Base-by-base conservation (phyloP, 352 stramenopile species). In the Saprolegnia parasitica region DNA sequence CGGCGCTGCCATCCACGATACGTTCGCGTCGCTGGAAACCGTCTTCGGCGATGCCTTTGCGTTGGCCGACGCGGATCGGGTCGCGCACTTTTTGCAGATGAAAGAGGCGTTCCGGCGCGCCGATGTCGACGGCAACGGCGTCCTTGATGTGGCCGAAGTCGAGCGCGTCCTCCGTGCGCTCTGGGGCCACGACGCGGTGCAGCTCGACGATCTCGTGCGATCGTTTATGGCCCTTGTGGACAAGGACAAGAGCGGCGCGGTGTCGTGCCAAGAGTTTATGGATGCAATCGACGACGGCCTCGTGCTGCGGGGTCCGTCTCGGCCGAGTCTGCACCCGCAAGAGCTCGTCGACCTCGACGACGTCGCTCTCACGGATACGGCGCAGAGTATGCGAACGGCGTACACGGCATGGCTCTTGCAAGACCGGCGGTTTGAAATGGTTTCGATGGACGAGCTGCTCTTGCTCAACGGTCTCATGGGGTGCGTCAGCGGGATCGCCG, bases 21-120 rank as follows among this genome's bases (percentile, higher is more conserved):
- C 81, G 1, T 93, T 93, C 62, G 72, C 82, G 29, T 91, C 86
- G 20, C 67, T 93, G 37, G 71, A 88, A 39, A 79, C 82, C 66
- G 74, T 93, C 5, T 93, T 93, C 54, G 76, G 84, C 26, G 82
- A 91, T 9, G 77, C 76, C 1, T 93, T 93, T 58, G 61, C 84
- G 54, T 93, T 90, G 67, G 81, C 86, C 0, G 81, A 93, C 35
- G 78, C 82, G 21, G 86, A 93, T 24, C 81, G 91, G 50, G 91
- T 83, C 0, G 86, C 86, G 15, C 73, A 92, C 56, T 93, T 92
- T 71, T 88, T 93, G 83, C 86, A 93, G 68, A 93, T 93, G 78
- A 93, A 93, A 61, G 84, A 93, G 57, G 86, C 86, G 0, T 93
- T 93, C 70, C 80, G 86, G 15, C 65, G 87, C 0, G 86, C 84